Conservation (phyloP, 305 asterid genomes). For the Solanum hybrid region DNA sequence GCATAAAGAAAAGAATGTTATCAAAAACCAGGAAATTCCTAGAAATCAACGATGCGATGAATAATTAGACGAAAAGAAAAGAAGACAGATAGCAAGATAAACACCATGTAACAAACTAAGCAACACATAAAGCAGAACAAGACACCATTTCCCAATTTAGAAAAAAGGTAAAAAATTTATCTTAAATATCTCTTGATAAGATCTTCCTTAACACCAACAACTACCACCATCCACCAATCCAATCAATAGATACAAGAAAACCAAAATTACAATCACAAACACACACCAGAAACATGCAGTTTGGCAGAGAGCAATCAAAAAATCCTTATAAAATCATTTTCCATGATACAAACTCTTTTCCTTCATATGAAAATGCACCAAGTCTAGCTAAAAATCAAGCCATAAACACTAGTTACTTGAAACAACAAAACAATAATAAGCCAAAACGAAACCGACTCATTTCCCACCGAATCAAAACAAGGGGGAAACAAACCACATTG, state of each 20-base stretch:
- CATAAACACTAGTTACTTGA: neutral
- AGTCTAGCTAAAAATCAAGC: neutral
- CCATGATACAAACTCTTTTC: neutral
- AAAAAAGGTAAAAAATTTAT: neutral
- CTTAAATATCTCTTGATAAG: neutral
- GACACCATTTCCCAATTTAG: neutral
- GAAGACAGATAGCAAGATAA: neutral
- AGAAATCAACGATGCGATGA: neutral
- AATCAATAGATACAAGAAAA: neutral
- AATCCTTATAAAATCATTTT: neutral
- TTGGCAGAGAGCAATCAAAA: neutral
- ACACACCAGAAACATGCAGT: neutral
- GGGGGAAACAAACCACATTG: neutral
- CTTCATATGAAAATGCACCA: neutral
- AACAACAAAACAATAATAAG: neutral
- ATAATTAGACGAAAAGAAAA: neutral
- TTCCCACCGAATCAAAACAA: neutral
- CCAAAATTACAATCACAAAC: neutral
- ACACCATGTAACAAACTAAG: neutral
- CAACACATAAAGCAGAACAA: neutral
- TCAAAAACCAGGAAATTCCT: neutral
- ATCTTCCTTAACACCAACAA: neutral
- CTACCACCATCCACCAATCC: neutral
- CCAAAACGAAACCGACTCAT: neutral
- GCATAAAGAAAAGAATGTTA: too few relatives aligned